Percentiles rank a stretch among this genome's conserved stretches.
These are phyloP conservation scores for Delonix regia DNA, from an alignment of 306 rosid species.

Conservation along the genomic window DNA sequence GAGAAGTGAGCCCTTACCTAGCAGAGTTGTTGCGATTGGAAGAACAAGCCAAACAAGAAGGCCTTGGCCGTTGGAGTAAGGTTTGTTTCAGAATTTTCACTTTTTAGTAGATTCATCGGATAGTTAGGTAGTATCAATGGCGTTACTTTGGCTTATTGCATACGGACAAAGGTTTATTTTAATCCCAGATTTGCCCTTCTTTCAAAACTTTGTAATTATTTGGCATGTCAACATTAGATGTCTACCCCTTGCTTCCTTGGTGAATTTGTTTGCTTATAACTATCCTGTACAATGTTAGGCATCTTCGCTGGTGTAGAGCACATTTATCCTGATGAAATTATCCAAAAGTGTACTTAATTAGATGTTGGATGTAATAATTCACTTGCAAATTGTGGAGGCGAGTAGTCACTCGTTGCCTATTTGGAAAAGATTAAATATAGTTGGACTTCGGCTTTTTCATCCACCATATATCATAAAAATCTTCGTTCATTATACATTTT, in stretches of 20 bases:
- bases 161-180: background rate
- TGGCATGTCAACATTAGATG: background rate
- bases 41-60: slow-evolving; percentile 88
- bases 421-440: background rate
- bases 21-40: slow-evolving; percentile 76
- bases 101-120: background rate
- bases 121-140: background rate
- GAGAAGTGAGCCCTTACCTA: slow-evolving; percentile 88
- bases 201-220: background rate
- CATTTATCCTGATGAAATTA: background rate
- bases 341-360: background rate
- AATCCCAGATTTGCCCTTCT: background rate
- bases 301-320: slow-evolving; percentile 4
- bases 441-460: background rate
- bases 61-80: slow-evolving; percentile 97
- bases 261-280: slow-evolving; percentile 29
- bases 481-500: background rate
- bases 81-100: slow-evolving; percentile 44
- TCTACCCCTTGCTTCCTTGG: background rate
- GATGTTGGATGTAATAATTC: background rate
- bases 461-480: background rate
- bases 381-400: background rate
- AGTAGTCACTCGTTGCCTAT: background rate
- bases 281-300: background rate
- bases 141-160: background rate